These are phyloP conservation scores for Astrothelium macrocarpum DNA, from an alignment of 495 filamentous ascomycete species.

Conservation along the genomic window DNA sequence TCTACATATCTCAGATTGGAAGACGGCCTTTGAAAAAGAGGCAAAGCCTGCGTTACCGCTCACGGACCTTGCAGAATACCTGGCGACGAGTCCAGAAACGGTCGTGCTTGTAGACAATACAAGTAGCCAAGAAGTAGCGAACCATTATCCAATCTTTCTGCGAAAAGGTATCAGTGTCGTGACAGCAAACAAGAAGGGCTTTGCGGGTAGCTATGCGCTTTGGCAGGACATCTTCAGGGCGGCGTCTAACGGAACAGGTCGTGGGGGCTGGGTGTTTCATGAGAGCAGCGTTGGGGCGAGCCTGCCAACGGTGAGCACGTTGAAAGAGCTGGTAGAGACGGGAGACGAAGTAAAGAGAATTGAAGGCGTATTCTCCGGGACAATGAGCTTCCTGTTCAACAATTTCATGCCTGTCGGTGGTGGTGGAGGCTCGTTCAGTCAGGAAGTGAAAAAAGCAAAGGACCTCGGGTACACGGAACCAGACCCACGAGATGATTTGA, in stretches of 20 bases:
- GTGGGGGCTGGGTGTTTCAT: conserved; percentile 76
- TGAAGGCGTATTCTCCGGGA: conserved; percentile 94
- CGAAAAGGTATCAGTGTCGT: conserved; percentile 74
- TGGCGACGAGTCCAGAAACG: conserved; percentile 58
- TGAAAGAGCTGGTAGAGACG: conserved; percentile 80
- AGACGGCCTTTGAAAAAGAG: conserved; percentile 40
- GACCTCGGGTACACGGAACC: conserved; percentile 95
- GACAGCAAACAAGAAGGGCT: conserved; percentile 96
- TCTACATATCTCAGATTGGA: conserved; percentile 29
- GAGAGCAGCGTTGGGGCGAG: conserved; percentile 89
- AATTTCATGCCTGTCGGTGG: conserved; percentile 53
- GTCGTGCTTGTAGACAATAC: conserved; percentile 89
- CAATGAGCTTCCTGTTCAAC: conserved; percentile 95
- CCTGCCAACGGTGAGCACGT: conserved; percentile 80
- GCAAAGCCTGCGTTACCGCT: conserved; percentile 49
- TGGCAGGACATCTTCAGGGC: conserved; percentile 75
- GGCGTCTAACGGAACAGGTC: conserved; percentile 32
- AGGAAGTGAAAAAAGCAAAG: conserved; percentile 80
- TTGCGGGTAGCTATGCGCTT: conserved; percentile 62
- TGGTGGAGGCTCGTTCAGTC: conserved; percentile 63
- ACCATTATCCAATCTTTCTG: conserved; percentile 68
- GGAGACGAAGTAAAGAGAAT: conserved; percentile 81
- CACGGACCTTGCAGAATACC: conserved; percentile 58
- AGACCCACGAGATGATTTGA: conserved; percentile 90
- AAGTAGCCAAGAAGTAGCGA: conserved; percentile 68